Base-by-base conservation (phyloP, 208 protist species). In the Trypanosoma platydactyli region DNA sequence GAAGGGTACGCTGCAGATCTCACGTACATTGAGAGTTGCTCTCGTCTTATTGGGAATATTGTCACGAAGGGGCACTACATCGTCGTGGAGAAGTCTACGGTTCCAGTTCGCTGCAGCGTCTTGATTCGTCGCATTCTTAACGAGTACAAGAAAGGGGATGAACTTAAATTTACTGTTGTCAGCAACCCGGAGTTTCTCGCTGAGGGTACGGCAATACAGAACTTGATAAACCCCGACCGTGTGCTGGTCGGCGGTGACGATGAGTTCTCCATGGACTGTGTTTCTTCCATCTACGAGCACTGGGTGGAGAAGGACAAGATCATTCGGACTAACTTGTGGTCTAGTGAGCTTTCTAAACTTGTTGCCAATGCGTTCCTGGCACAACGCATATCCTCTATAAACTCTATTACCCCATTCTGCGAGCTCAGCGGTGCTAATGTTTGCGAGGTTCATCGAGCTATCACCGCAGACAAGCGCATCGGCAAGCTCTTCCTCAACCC, bases 181-280 rank as follows among this genome's bases (percentile, higher is more conserved):
- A 98, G 94, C 62, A 99, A 99, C 85, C 98, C 98, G 5, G 97
- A 99, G 83, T 99, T 99, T 76, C 79, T 99, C 0, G 97, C 98
- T 12, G 98, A 99, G 83, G 98, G 56, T 18, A 88, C 79, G 41
- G 82, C 82, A 12, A 73, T 99, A 33, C 44, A 54, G 18, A 94
- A 99, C 70, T 79, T 99, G 9, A 30, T 82, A 16, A 59, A 89
- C 15, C 98, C 98, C 11, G 97, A 99, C 71, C 82, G 98, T 58
- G 96, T 99, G 9, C 87, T 99, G 9, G 98, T 99, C 50, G 98
- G 98, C 48, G 94, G 96, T 40, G 62, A 83, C 2, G 53, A 82
- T 38, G 76, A 73, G 20, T 72, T 84, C 0, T 66, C 78, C 0
- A 59, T 79, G 3, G 88, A 85, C 4, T 41, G 71, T 2, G 76